Conservation (phyloP, 164 flowering plant species). For the Sextonia rubra region DNA sequence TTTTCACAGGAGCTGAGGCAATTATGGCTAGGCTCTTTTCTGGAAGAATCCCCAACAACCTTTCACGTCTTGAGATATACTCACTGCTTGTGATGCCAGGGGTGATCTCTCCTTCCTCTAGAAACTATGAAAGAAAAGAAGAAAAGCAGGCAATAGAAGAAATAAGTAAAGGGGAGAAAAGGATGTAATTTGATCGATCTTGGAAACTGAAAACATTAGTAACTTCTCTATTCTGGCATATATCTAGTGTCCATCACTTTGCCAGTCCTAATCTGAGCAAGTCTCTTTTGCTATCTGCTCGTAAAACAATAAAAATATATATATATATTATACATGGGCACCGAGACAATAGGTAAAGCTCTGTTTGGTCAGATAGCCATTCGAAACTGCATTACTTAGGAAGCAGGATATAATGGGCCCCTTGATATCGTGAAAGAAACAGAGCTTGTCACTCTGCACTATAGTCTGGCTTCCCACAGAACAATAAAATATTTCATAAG, state of each 20-base stretch:
- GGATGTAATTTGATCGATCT: not conserved
- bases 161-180: not conserved
- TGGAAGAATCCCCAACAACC: conserved; percentile 75
- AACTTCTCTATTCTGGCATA: not conserved
- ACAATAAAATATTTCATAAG: not conserved
- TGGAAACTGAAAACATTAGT: not conserved
- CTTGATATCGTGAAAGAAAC: too few species aligned
- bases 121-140: conserved; percentile 34
- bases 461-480: not conserved
- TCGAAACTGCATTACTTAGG: not conserved
- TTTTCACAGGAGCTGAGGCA: conserved; percentile 89
- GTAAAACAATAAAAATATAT: not conserved
- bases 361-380: not conserved
- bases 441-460: not conserved
- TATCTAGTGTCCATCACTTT: not conserved
- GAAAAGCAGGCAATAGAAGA: not conserved
- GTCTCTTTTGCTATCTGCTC: not conserved
- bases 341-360: not conserved
- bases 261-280: not conserved
- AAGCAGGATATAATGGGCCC: not conserved
- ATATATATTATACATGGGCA: too few species aligned
- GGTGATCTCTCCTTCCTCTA: conserved; percentile 77
- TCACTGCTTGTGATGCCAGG: conserved; percentile 75
- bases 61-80: conserved; percentile 65
- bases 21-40: conserved; percentile 75